Evolutionary conservation across 352 stramenopile species (phyloP).

Genomic region (Globisporangium camurandrum): DNA sequence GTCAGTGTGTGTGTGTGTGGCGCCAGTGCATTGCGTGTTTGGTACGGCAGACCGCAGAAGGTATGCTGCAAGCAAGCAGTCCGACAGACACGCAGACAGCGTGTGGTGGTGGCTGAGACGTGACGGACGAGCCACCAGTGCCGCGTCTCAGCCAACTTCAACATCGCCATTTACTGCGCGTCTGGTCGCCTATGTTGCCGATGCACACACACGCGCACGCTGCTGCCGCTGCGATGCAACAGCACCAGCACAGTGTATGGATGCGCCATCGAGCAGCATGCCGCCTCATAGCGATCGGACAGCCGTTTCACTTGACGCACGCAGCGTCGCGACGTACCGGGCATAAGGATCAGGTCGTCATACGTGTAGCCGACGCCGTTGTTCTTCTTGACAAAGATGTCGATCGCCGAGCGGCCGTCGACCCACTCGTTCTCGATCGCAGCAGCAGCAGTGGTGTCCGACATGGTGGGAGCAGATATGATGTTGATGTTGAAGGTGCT

Average conservation of each 20-base stretch:
- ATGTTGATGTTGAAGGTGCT: conserved; percentile 6
- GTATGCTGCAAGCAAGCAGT: background rate
- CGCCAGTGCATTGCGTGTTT: too few species aligned
- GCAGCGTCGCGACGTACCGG: conserved; percentile 16
- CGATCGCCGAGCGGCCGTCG: conserved; percentile 67
- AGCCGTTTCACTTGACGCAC: background rate
- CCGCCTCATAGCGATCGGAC: conserved; percentile 3
- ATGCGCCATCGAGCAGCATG: conserved; percentile 13
- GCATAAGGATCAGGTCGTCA: conserved; percentile 74
- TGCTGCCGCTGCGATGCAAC: background rate
- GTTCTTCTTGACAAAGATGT: conserved; percentile 87
- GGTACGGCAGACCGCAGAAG: too few species aligned
- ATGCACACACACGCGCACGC: too few species aligned
- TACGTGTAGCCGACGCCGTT: conserved; percentile 67
- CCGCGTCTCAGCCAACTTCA: conserved; percentile 13
- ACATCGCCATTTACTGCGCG: conserved; percentile 7
- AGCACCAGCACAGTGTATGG: background rate
- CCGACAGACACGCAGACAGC: background rate
- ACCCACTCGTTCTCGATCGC: conserved; percentile 44
- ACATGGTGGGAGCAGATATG: conserved; percentile 1
- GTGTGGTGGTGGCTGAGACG: background rate
- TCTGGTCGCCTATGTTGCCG: background rate
- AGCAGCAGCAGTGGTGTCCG: background rate
- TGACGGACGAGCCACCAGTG: background rate
- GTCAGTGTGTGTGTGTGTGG: background rate